phyloP scores from a whole-genome alignment of 108 stramenopile species.

The Nitzschia sp. region DNA sequence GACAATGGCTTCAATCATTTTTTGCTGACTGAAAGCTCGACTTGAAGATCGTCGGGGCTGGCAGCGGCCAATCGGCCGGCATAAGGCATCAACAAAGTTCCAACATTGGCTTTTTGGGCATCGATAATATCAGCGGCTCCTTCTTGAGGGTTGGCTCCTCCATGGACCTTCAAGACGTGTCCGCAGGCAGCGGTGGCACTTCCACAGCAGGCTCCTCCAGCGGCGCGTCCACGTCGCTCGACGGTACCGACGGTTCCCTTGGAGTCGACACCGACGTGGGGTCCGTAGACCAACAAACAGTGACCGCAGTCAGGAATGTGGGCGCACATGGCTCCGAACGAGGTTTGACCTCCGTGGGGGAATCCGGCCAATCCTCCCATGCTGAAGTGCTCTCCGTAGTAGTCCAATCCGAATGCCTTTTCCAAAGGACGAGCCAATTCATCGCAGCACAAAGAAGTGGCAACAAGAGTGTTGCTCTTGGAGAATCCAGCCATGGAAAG shows the following conservation, averaged over 20 bases:
- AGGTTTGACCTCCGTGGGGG: conserved; percentile 56
- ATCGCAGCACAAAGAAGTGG: conserved; percentile 54
- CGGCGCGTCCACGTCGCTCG: conserved; percentile 50
- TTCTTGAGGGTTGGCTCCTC: conserved; percentile 27
- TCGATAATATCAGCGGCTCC: conserved; percentile 26
- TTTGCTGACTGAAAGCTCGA: conserved; percentile 55
- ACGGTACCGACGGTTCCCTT: conserved; percentile 64
- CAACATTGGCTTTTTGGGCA: conserved; percentile 56
- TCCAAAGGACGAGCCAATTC: conserved; percentile 45
- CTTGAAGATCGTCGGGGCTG: conserved; percentile 31
- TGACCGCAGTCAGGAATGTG: conserved; percentile 70
- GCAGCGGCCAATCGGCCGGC: conserved; percentile 43
- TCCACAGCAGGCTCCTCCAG: conserved; percentile 65
- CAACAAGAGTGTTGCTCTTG: conserved; percentile 40
- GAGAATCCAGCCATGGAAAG: conserved; percentile 36
- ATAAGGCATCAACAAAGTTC: conserved; percentile 50
- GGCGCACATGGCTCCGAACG: conserved; percentile 65
- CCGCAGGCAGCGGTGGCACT: conserved; percentile 57
- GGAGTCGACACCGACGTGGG: conserved; percentile 66
- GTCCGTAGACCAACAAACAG: conserved; percentile 63
- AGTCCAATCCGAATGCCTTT: conserved; percentile 31
- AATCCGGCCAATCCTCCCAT: conserved; percentile 65
- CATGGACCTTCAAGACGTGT: conserved; percentile 33
- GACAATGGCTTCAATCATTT: conserved; percentile 56
- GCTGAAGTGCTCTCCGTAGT: conserved; percentile 36